Evolutionary conservation across 768 basidiomycete genomes (phyloP).

Genomic region (Phaeotremella skinneri): DNA sequence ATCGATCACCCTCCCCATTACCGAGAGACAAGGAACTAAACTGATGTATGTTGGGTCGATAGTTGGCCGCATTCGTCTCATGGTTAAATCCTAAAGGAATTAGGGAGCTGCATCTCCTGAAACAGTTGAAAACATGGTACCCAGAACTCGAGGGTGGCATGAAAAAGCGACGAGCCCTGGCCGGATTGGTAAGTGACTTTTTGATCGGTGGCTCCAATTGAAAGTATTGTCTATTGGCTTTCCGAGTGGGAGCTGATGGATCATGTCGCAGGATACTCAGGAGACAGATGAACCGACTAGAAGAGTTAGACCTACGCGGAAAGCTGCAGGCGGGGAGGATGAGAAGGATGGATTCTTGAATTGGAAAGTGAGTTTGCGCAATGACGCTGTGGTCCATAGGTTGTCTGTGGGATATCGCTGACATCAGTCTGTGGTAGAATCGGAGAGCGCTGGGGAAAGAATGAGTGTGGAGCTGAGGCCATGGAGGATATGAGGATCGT

Average conservation of each 20-base stretch:
- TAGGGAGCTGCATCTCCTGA: slow-evolving; percentile 74
- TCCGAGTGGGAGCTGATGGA: background rate
- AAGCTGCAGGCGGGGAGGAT: slow-evolving; percentile 30
- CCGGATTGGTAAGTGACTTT: slow-evolving; percentile 22
- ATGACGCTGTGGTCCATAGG: background rate
- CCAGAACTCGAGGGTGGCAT: slow-evolving; percentile 44
- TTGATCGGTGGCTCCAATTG: background rate
- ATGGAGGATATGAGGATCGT: too few relatives aligned
- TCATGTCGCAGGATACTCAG: background rate
- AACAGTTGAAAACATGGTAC: slow-evolving; percentile 60
- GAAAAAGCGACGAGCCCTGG: slow-evolving; percentile 25
- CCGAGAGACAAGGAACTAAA: slow-evolving; percentile 26
- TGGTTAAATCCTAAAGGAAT: slow-evolving; percentile 93
- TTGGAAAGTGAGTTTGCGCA: slow-evolving; percentile 36
- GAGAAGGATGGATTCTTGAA: slow-evolving; percentile 32
- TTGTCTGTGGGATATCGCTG: too few relatives aligned
- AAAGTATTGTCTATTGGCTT: background rate
- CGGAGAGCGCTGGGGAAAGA: background rate
- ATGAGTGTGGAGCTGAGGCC: too few relatives aligned
- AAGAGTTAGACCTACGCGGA: slow-evolving; percentile 19
- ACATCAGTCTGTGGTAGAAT: background rate
- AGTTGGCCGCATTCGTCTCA: slow-evolving; percentile 77
- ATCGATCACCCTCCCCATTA: background rate
- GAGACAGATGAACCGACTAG: slow-evolving; percentile 11
- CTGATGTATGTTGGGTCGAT: slow-evolving; percentile 16